Base-by-base conservation (phyloP, 1,284 basidiomycete species). In the Malassezia yamatoensis region DNA sequence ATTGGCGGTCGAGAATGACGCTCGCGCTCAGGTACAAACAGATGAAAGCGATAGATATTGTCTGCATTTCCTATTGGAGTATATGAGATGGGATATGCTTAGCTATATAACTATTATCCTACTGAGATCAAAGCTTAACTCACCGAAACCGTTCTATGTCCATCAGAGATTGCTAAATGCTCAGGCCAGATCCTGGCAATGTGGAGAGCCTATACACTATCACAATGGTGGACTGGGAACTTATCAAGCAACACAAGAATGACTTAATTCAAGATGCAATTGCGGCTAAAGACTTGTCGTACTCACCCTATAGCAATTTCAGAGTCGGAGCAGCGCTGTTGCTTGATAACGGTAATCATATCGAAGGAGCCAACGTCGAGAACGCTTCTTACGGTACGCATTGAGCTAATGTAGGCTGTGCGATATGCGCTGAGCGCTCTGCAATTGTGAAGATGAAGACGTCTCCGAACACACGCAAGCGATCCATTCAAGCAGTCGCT, bases 331-430 rank as follows among this genome's bases (percentile, higher is more conserved):
- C 89, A 0, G 85, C 88, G 0, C 77, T 93, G 11, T 77, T 91
- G 16, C 79, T 83, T 1, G 73, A 80, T 0, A 81, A 85, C 56
- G 88, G 87, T 1, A 76, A 79, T 12, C 81, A 91, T 38, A 80
- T 90, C 59, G 85, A 82, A 51, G 89, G 90, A 5, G 83, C 85
- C 37, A 93, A 91, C 69, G 81, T 93, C 56, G 90, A 94, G 77
- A 93, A 93, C 68, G 88, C 88, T 0, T 87, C 87, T 0, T 90
- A 89, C 71, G 86, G 90, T 86, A 49, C 48, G 78, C 67, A 3
- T 3, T 4, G 21, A 15, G 10, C 13, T 39, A 12, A 24, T 33
- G 9, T 43, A 62, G 62, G 60, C 10, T 70, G 61, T 7, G 64
- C 64, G 1, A 63, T 70, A 43, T 74, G 72, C 46, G 72, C 72